Evolutionary conservation across 2,329 filamentous ascomycete genomes (phyloP), one percentile per base, ranked within the genome.

Genomic region (Stagonosporopsis vannaccii): DNA sequence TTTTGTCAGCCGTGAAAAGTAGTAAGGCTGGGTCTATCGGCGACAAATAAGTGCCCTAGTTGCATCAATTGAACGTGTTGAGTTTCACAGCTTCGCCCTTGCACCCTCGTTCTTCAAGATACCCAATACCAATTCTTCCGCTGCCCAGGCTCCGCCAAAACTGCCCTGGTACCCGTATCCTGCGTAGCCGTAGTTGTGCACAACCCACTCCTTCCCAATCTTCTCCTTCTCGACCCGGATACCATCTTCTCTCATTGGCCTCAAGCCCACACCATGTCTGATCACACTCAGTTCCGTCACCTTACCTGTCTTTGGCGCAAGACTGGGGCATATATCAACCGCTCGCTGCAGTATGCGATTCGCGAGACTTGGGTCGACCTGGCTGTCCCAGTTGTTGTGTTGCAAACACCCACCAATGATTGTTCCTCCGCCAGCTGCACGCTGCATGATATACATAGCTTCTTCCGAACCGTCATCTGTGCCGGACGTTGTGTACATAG

Each of bases 391-490:
- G 65, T 87, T 89, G 25, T 87, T 84, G 66, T 89, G 85, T 73
- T 92, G 88, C 68, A 96, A 90, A 42, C 88, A 94, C 2, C 93
- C 93, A n/a, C 92, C 93, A 2, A 97, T 79, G 37, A 97, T 83
- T 0, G 91, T 95, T 11, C 93, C 93, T 19, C 92, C 93, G 51
- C 75, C 80, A 17, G 82, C 84, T 1, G 92, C 90, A 25, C 93
- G 84, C 68, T 87, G 87, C 92, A 97, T 97, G 43, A 90, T 82
- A 73, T 97, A 97, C 55, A 85, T 80, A 4, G 88, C 79, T 75
- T 97, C 92, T 30, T 89, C 87, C 0, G 81, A 79, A 2, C 85
- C 88, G 67, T 95, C 90, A 45, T 92, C 89, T 0, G 87, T 90
- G 37, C 90, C 90, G 11, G 89, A 92, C 13, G 84, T 82, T 6